phyloP scores from a whole-genome alignment of 306 rosid species.

The Vigna nakashimae region DNA sequence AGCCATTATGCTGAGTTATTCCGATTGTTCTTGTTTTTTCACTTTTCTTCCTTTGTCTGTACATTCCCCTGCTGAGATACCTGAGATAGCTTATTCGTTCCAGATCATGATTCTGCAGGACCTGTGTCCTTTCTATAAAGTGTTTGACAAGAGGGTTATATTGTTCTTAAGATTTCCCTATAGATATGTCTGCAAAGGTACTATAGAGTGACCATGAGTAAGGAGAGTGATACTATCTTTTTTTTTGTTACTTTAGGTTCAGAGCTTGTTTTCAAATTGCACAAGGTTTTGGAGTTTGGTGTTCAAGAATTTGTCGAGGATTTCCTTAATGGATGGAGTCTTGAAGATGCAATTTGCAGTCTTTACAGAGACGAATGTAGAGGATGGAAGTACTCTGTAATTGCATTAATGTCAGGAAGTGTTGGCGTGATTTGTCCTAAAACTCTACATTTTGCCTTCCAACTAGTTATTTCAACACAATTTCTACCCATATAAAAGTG shows the following conservation, averaged over 20 bases:
- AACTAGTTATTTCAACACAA: background rate
- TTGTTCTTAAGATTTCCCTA: background rate
- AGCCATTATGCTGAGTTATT: background rate
- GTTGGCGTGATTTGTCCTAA: background rate
- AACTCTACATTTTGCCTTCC: background rate
- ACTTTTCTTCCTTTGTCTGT: background rate
- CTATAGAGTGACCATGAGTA: conserved; percentile 1
- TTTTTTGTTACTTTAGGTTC: conserved; percentile 36
- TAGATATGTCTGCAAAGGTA: conserved; percentile 3
- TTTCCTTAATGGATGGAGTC: conserved; percentile 75
- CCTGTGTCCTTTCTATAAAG: conserved; percentile 1
- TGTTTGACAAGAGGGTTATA: background rate
- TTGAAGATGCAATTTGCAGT: conserved; percentile 57
- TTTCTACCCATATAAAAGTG: background rate
- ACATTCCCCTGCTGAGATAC: background rate
- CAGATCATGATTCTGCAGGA: background rate
- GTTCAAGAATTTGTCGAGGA: conserved; percentile 62
- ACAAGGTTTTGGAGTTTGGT: conserved; percentile 52
- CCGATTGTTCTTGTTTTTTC: background rate
- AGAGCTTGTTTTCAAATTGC: conserved; percentile 72
- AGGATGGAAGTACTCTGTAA: conserved; percentile 9
- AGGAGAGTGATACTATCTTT: background rate
- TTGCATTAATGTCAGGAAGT: background rate
- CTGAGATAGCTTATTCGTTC: conserved; percentile 5
- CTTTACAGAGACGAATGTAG: conserved; percentile 47